Base-by-base conservation (phyloP, 2,329 filamentous ascomycete genomes). In the Beauveria scarabaeidicola region DNA sequence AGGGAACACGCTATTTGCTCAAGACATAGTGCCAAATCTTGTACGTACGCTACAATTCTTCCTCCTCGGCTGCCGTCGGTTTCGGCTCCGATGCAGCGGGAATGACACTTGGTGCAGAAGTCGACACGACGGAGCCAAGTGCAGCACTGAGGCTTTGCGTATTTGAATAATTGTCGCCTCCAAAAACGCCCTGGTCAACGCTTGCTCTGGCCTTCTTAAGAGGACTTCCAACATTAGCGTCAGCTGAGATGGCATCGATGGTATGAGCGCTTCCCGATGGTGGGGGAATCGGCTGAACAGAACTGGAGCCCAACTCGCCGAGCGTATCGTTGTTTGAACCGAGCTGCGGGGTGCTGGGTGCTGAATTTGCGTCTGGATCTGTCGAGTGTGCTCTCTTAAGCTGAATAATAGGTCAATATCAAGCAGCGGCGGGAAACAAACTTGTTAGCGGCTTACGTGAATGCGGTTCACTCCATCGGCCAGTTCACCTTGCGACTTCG, bases 401-500 rank as follows among this genome's bases (percentile, higher is more conserved):
- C 89, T 92, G 67, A 67, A 52, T 25, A 3, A 11, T 11, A 19
- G 25, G 62, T 75, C 62, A 74, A 65, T 48, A 56, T 19, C 2
- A 4, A 21, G 44, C 23, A 40, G 19, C 3, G 23, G 52, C 4
- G 13, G 23, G 19, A 11, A 21, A 1, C n/a, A 7, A 19, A 25
- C 7, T 25, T 38, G 23, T 13, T 5, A 43, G 23, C 29, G 17
- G 72, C 83, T 69, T 79, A 91, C 90, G 74, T 86, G 88, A 72
- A 94, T 93, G 66, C 90, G 87, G 67, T 90, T 84, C 54, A 94
- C 88, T 52, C 89, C 89, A 63, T 92, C 90, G 46, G 88, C 87
- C 58, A 94, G 78, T 72, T 93, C 89, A 53, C 87, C 87, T 58
- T 87, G 83, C 66, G 85, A 85, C 65, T 84, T 81, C 56, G 83